Conservation (phyloP, 2,329 filamentous ascomycete species). For the Epichloe coenophiala region DNA sequence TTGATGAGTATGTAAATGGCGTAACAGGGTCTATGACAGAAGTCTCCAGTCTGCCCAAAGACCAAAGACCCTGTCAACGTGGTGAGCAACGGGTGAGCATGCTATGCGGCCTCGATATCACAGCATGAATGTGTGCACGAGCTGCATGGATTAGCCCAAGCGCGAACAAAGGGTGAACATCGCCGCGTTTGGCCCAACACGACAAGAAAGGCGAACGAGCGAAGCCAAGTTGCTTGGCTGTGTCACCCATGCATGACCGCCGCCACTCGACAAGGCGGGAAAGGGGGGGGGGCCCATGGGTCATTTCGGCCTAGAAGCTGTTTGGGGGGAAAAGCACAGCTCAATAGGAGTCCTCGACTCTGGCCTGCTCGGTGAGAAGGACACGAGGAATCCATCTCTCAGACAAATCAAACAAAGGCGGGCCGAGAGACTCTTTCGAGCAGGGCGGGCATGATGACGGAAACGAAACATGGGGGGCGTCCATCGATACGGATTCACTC, state of each 20-base stretch:
- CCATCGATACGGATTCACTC: neutral
- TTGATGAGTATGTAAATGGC: neutral
- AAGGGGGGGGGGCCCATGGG: neutral
- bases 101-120: neutral
- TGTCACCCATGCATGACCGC: slow-evolving; percentile 5
- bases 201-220: neutral
- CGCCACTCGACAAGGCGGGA: slow-evolving; percentile 4
- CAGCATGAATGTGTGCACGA: neutral
- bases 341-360: neutral
- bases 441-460: neutral
- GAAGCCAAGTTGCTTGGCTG: slow-evolving; percentile 1
- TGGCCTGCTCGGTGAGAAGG: neutral
- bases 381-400: neutral
- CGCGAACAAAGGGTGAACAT: neutral
- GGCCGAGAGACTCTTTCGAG: neutral
- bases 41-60: neutral
- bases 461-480: neutral
- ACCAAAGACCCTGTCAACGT: neutral
- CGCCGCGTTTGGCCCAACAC: neutral
- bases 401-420: neutral
- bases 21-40: neutral
- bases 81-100: neutral
- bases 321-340: neutral
- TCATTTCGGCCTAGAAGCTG: neutral
- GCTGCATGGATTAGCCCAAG: neutral